Evolutionary conservation across 495 filamentous ascomycete genomes (phyloP), one percentile per base, ranked within the genome.

Genomic region (Penicillium diatomitis): DNA sequence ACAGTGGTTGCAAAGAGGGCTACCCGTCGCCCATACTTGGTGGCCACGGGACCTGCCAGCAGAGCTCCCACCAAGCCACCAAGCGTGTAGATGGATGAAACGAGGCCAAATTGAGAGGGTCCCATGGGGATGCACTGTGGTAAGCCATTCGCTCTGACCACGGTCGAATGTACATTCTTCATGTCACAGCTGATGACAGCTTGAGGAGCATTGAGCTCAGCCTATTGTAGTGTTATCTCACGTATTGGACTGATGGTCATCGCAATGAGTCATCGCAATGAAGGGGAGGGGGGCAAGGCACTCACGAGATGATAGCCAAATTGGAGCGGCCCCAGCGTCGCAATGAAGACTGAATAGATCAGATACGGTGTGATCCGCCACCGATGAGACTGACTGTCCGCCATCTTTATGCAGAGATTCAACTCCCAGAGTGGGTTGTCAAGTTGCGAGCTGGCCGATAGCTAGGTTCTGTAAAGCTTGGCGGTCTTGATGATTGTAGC

Each of bases 161-260:
- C 37, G 11, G 65, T 48, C 4, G 73, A 54, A 45, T 73, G 73
- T 48, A 82, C 75, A 42, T 74, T 71, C 55, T 81, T 80, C 56
- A 74, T 80, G 39, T 82, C 79, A 72, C 87, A 94, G 45, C 84
- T 90, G 53, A 97, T 82, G 54, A 91, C 87, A 61, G 86, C 80
- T 75, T 95, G 83, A 8, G 92, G 92, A 31, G 92, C 87, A 63
- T 98, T 98, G 31, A 98, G 79, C 63, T 97, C 92, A 48, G 89
- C 86, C 90, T 96, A 61, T 39, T 32, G 32, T 28, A 1, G 7
- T 40, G 10, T 9, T 44, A 12, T 32, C n/a, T 44, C 8, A 44
- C 20, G 41, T 33, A 11, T 20, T 0, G 5, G n/a, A 8, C 34
- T 4, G 3, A 3, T n/a, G 39, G 28, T 10, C 8, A 10, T 32